Evolutionary conservation across 148 eudicot species (phyloP).

Genomic region (Rhododendron molle): DNA sequence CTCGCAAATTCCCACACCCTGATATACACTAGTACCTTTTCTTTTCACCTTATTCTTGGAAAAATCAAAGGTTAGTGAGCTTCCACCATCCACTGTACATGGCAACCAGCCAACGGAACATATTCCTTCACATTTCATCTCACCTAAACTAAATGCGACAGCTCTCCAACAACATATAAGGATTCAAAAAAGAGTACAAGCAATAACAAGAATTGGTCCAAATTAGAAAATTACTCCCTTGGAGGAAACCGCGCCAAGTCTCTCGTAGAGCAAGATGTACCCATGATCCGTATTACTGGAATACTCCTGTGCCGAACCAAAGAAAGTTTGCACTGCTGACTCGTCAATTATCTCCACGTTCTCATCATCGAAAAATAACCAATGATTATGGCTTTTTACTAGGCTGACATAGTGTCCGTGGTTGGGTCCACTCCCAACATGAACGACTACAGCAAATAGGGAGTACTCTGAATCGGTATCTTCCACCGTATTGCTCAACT

Average conservation of each 20-base stretch:
- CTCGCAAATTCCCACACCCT: slow-evolving; percentile 2
- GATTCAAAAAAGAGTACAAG: background rate
- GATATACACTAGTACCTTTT: background rate
- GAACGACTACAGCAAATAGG: slow-evolving; percentile 77
- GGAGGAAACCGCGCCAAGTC: slow-evolving; percentile 44
- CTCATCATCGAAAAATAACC: slow-evolving; percentile 88
- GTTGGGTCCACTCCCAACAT: slow-evolving; percentile 87
- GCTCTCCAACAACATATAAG: background rate
- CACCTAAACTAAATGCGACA: background rate
- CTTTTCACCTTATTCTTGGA: slow-evolving; percentile 12
- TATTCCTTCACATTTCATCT: slow-evolving; percentile 4
- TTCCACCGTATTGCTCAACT: slow-evolving; percentile 73
- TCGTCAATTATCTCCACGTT: slow-evolving; percentile 92
- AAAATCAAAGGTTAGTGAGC: slow-evolving; percentile 7
- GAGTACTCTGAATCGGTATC: slow-evolving; percentile 81
- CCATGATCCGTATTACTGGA: slow-evolving; percentile 90
- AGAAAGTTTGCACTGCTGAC: slow-evolving; percentile 79
- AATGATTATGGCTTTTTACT: slow-evolving; percentile 85
- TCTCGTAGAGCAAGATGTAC: slow-evolving; percentile 79
- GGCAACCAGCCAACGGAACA: slow-evolving; percentile 1
- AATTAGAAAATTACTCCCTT: background rate
- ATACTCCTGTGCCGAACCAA: slow-evolving; percentile 80
- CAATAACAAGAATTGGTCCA: background rate
- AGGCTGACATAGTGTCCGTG: slow-evolving; percentile 76
- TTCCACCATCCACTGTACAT: slow-evolving; percentile 25